A percentile compares a stretch with the other conserved stretches of the same genome.
Evolutionary conservation across 2,329 filamentous ascomycete species (phyloP).

Genomic region (Aspergillus glaucus): DNA sequence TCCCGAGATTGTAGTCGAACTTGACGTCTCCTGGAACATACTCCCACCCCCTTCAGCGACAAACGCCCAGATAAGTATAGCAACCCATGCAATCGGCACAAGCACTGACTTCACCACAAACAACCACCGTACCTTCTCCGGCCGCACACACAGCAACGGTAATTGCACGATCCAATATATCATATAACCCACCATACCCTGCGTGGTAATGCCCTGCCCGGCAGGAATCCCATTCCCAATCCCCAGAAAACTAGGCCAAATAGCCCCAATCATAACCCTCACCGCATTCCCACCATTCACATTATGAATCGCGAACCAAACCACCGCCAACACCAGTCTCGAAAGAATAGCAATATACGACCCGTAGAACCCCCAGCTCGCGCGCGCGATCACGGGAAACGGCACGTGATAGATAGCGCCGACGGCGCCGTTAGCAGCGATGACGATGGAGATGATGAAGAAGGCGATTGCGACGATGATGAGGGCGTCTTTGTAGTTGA

Average conservation of each 20-base stretch:
- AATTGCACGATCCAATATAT: constrained; percentile 42
- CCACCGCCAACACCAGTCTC: constrained; percentile 49
- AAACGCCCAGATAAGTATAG: constrained; percentile 59
- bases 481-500: constrained; percentile 47
- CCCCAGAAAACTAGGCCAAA: constrained; percentile 39
- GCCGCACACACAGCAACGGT: constrained; percentile 40
- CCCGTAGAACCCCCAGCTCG: constrained; percentile 54
- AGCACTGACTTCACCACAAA: constrained; percentile 35
- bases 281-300: constrained; percentile 55
- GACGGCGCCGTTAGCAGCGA: constrained; percentile 54
- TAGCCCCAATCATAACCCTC: constrained; percentile 48
- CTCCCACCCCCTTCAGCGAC: constrained; percentile 47
- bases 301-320: constrained; percentile 62
- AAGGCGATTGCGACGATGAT: constrained; percentile 47
- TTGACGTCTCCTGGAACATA: constrained; percentile 38
- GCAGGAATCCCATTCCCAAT: constrained; percentile 36
- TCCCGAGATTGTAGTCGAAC: constrained; percentile 40
- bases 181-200: constrained; percentile 40
- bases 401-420: constrained; percentile 47
- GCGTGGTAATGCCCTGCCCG: constrained; percentile 40
- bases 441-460: constrained; percentile 53
- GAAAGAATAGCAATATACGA: constrained; percentile 51
- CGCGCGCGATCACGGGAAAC: constrained; percentile 52
- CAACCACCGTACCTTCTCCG: constrained; percentile 34
- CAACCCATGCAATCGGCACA: constrained; percentile 55